Conservation (phyloP, 2,329 filamentous ascomycete species). For the Fusarium solani-melongenae region DNA sequence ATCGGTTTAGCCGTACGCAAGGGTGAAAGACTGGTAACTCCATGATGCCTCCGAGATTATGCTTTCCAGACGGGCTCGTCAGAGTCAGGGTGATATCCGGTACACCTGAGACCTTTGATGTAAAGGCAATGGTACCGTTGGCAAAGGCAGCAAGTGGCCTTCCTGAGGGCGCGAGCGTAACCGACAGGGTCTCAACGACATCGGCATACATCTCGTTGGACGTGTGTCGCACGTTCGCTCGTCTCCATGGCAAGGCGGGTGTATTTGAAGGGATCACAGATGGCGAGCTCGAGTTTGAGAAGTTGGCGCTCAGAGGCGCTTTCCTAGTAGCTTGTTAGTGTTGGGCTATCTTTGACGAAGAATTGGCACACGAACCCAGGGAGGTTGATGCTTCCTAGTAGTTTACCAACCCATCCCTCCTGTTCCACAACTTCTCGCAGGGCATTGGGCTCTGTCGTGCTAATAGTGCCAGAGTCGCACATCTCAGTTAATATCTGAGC, state of each 20-base stretch:
- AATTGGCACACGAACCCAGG: constrained; percentile 67
- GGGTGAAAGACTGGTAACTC: constrained; percentile 95
- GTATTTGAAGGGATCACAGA: constrained; percentile 58
- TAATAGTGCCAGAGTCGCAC: constrained; percentile 92
- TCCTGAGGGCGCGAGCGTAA: constrained; percentile 91
- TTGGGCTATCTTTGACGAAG: not conserved
- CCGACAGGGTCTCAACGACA: constrained; percentile 87
- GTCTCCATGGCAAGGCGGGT: constrained; percentile 82
- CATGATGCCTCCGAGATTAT: constrained; percentile 78
- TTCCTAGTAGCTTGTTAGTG: constrained; percentile 50
- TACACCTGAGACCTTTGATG: constrained; percentile 91
- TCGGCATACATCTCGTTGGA: constrained; percentile 98
- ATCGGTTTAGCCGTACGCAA: constrained; percentile 89
- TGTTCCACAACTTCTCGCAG: constrained; percentile 92
- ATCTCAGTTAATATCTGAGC: constrained; percentile 94
- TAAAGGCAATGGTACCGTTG: constrained; percentile 94
- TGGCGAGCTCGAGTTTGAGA: constrained; percentile 52
- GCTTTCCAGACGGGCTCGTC: constrained; percentile 82
- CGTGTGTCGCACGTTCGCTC: constrained; percentile 92
- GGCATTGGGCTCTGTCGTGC: constrained; percentile 92
- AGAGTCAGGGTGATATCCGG: constrained; percentile 89
- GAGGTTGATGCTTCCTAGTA: constrained; percentile 87
- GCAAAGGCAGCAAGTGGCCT: constrained; percentile 87
- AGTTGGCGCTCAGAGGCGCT: constrained; percentile 51
- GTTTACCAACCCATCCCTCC: constrained; percentile 87